Base-by-base conservation (phyloP, 2,329 filamentous ascomycete genomes). In the Colletotrichum plurivorum region DNA sequence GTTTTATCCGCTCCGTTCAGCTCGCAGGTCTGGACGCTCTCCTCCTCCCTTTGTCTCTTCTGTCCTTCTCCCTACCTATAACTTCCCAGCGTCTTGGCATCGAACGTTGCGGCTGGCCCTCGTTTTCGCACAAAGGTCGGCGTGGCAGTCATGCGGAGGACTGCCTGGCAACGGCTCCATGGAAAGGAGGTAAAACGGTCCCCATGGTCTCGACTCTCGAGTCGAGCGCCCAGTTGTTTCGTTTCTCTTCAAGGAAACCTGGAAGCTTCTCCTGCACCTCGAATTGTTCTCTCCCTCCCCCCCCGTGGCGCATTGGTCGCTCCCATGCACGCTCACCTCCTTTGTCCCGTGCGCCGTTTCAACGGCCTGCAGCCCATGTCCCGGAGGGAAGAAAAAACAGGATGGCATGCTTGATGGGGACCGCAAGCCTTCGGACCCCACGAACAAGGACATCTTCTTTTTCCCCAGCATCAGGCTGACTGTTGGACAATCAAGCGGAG, bases 271-370 rank as follows among this genome's bases (percentile, higher is more conserved):
- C 9, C 36, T 39, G 53, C 36, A 55, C 18, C 13, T 56, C 15
- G 41, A 36, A 55, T 51, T 36, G 31, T 36, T 36, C 41, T 20
- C 22, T 53, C 53, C 54, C 10, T 8, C 4, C 22, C 18, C 16
- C 13, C 41, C 52, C 36, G 8, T 13, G 13, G 25, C 39, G 62
- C 54, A 64, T 22, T 58, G 62, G n/a, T 56, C 45, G 36, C 60
- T 48, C 61, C 27, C 45, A 25, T 36, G 31, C 31, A 36, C 31
- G 8, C 8, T 41, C 53, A 48, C 18, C 13, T 55, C 49, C 31
- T 55, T 54, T 25, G 41, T 53, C 41, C 56, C 9, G n/a, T 48
- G 55, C 55, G 22, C 49, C 48, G 63, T 61, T 66, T 66, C 63
- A 61, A 54, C 16, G 48, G 39, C 31, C 52, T 60, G 63, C 56